phyloP scores from a whole-genome alignment of 1,284 basidiomycete genomes.

The Somion occarium region DNA sequence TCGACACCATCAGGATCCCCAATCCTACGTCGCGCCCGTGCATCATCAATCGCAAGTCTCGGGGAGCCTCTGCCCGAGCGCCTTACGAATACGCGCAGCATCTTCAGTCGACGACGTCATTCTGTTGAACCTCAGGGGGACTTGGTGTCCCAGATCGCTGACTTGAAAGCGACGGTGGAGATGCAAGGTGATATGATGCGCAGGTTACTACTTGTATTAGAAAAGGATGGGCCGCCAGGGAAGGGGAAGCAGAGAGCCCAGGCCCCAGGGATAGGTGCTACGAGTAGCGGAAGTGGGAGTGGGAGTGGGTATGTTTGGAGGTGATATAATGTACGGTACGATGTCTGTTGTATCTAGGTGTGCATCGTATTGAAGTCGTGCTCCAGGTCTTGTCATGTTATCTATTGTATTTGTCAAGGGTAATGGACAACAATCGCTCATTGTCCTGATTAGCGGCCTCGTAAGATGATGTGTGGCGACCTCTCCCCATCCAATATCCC shows the following conservation, averaged over 20 bases:
- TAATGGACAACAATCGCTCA: too few relatives aligned
- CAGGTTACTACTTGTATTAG: constrained; percentile 37
- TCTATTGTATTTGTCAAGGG: too few relatives aligned
- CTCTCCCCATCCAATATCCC: too few relatives aligned
- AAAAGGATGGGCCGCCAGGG: constrained; percentile 15
- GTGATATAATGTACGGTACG: background rate
- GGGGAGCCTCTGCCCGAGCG: constrained; percentile 13
- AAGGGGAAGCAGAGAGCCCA: constrained; percentile 15
- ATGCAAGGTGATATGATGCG: constrained; percentile 48
- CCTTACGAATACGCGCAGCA: constrained; percentile 19
- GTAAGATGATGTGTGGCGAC: too few relatives aligned
- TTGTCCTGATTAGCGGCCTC: too few relatives aligned
- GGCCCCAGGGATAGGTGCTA: background rate
- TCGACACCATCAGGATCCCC: constrained; percentile 12
- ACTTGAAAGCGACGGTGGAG: constrained; percentile 48
- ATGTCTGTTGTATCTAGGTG: too few relatives aligned
- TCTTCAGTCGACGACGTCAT: constrained; percentile 13
- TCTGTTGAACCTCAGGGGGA: constrained; percentile 30
- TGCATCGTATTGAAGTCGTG: too few relatives aligned
- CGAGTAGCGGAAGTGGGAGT: background rate
- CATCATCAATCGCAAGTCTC: constrained; percentile 11
- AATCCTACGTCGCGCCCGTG: background rate
- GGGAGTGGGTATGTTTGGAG: background rate
- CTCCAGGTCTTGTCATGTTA: too few relatives aligned
- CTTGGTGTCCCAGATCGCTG: constrained; percentile 54